Percentiles rank a stretch among this genome's conserved stretches.
Conservation (phyloP, 208 protist species). For the Wallacemonas sp. region DNA sequence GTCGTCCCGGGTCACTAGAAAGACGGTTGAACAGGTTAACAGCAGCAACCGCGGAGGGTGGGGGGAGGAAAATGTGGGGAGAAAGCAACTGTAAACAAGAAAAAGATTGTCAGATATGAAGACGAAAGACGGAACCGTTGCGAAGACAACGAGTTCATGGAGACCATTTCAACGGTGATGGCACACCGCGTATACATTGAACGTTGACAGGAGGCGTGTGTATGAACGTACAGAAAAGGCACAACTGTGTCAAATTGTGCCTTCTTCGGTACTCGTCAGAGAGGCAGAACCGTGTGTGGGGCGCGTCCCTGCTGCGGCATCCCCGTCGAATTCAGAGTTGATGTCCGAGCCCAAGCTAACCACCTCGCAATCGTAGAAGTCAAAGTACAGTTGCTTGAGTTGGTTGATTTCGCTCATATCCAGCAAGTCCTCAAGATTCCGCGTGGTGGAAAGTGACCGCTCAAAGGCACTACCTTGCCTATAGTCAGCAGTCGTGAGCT, state of each 20-base stretch:
- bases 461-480: constrained; percentile 11
- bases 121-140: too few species aligned
- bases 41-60: too few species aligned
- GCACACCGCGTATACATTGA: too few species aligned
- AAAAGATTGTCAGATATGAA: too few species aligned
- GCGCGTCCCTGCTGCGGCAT: not conserved
- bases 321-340: constrained; percentile 13
- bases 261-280: not conserved
- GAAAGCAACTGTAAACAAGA: too few species aligned
- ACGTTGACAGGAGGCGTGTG: too few species aligned
- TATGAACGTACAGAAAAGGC: too few species aligned
- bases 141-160: too few species aligned
- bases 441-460: constrained; percentile 31
- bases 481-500: not conserved
- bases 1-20: too few species aligned
- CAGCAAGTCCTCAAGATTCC: constrained; percentile 53
- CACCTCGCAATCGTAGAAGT: constrained; percentile 89
- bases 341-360: constrained; percentile 30
- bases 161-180: too few species aligned
- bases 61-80: too few species aligned
- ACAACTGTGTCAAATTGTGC: constrained; percentile 15
- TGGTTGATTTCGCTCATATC: constrained; percentile 62
- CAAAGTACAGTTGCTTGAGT: constrained; percentile 88
- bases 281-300: not conserved
- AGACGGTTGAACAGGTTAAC: too few species aligned